Percentiles rank a stretch among this genome's conserved stretches.
Evolutionary conservation across 345 rosid genomes (phyloP).

Genomic region (Arabis hirsuta): DNA sequence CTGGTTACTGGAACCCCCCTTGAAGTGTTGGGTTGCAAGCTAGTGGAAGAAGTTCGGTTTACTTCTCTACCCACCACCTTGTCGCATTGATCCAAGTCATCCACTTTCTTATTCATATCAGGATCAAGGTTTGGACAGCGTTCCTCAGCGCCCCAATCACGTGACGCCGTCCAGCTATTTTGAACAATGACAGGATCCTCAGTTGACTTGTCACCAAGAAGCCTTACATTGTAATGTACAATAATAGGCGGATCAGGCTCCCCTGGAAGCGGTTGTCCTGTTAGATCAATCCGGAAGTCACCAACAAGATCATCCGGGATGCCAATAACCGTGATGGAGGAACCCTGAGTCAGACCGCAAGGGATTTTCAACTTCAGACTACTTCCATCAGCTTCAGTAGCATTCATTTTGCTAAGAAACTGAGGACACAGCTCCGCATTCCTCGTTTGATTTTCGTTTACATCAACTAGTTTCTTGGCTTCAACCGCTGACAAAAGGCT

Average conservation of each 20-base stretch:
- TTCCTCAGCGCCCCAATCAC: slow-evolving; percentile 97
- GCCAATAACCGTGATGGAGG: slow-evolving; percentile 88
- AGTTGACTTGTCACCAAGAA: slow-evolving; percentile 90
- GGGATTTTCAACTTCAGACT: slow-evolving; percentile 66
- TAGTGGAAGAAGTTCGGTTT: slow-evolving; percentile 39
- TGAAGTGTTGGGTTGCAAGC: slow-evolving; percentile 48
- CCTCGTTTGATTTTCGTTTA: slow-evolving; percentile 54
- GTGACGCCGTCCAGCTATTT: slow-evolving; percentile 92
- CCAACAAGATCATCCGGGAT: slow-evolving; percentile 91
- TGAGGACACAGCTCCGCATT: slow-evolving; percentile 85
- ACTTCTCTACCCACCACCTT: slow-evolving; percentile 78
- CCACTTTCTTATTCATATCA: slow-evolving; percentile 81
- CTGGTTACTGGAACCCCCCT: slow-evolving; percentile 38
- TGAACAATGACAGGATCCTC: slow-evolving; percentile 98
- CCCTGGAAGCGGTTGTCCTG: slow-evolving; percentile 96
- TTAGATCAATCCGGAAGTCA: slow-evolving; percentile 79
- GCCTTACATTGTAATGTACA: slow-evolving; percentile 95
- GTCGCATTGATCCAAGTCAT: slow-evolving; percentile 88
- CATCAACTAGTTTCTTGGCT: slow-evolving; percentile 58
- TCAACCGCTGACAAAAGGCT: slow-evolving; percentile 73
- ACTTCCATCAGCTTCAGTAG: slow-evolving; percentile 56
- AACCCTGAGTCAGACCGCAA: slow-evolving; percentile 96
- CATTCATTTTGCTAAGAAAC: slow-evolving; percentile 81
- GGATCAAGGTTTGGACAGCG: slow-evolving; percentile 90
- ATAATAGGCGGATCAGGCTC: slow-evolving; percentile 98